Base-by-base conservation (phyloP, 2,329 filamentous ascomycete species). In the Fusarium mexicanum region DNA sequence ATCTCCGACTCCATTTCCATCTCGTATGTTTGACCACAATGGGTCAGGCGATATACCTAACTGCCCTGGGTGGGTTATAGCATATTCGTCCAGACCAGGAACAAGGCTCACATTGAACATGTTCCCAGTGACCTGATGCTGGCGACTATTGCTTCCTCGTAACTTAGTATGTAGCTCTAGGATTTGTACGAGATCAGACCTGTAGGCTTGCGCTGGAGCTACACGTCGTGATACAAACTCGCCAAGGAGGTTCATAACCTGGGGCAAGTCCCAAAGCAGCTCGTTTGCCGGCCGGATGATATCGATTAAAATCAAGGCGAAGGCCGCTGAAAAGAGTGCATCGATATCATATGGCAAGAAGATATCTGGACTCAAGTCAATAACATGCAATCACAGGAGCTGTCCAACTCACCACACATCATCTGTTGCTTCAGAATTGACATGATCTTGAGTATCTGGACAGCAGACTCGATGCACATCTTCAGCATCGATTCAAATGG, bases 281-380 rank as follows among this genome's bases (percentile, higher is more conserved):
- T 75, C 67, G 4, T 76, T 75, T 6, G 70, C 73, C 5, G 70
- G 73, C 8, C 73, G 41, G 5, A 76, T 60, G 14, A 75, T 75
- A n/a, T 75, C 69, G 20, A 75, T 71, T 7, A 75, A 35, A 8
- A 75, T 69, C 26, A 75, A 38, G 8, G 66, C 72, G 47, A 75
- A 75, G 9, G 73, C 61, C 6, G 72, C 72, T 3, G 73, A 75
- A n/a, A 73, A 75, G 2, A 75, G 29, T 4, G 72, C 69, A 29
- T 75, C 72, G 13, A 75, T 75, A 35, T 75, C 72, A 29, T 73
- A 75, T 14, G 72, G 73, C 9, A 75, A 33, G 29, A 76, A 76
- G 12, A 76, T 55, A n/a, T 75, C 73, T 76, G 3, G 20, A 16
- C 20, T 29, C 14, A 41, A n/a, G 24, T 55, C 20, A 55, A 55